A percentile compares a stretch with the other conserved stretches of the same genome.
phyloP scores from a whole-genome alignment of 768 basidiomycete genomes.

The Hemileccinum rubropunctum region DNA sequence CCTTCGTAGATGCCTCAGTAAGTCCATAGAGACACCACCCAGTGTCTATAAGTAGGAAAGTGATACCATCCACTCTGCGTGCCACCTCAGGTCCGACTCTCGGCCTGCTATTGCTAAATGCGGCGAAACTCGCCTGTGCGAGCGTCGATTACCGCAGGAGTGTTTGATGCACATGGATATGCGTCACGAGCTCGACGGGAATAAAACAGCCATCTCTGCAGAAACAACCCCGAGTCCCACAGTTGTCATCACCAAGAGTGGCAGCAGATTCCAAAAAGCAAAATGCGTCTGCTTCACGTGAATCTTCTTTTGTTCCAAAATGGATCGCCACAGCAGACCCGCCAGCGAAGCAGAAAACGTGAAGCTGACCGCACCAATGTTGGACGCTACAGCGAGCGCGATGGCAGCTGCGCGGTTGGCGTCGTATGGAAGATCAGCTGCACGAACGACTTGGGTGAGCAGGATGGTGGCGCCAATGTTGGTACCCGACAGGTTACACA shows the following conservation, averaged over 20 bases:
- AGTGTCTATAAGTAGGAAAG: too few relatives aligned
- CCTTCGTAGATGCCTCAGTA: too few relatives aligned
- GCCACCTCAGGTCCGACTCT: neutral
- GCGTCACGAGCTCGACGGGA: conserved; percentile 10
- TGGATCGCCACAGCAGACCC: conserved; percentile 79
- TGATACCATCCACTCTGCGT: too few relatives aligned
- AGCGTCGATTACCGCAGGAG: too few relatives aligned
- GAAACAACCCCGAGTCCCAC: conserved; percentile 69
- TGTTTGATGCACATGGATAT: neutral
- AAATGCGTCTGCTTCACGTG: conserved; percentile 60
- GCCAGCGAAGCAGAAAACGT: conserved; percentile 88
- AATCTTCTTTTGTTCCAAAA: conserved; percentile 73
- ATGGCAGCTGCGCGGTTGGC: conserved; percentile 55
- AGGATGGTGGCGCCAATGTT: conserved; percentile 93
- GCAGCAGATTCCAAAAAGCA: conserved; percentile 67
- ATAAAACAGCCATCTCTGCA: conserved; percentile 68
- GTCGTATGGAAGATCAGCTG: conserved; percentile 35
- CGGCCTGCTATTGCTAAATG: neutral
- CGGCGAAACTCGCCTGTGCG: neutral
- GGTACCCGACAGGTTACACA: conserved; percentile 83
- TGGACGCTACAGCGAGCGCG: conserved; percentile 81
- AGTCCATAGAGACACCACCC: too few relatives aligned
- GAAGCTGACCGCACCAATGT: conserved; percentile 88
- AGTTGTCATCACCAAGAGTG: conserved; percentile 61
- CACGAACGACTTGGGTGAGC: conserved; percentile 73